phyloP scores from a whole-genome alignment of 2,329 filamentous ascomycete genomes.

The Chrysosphaeria jannelii region DNA sequence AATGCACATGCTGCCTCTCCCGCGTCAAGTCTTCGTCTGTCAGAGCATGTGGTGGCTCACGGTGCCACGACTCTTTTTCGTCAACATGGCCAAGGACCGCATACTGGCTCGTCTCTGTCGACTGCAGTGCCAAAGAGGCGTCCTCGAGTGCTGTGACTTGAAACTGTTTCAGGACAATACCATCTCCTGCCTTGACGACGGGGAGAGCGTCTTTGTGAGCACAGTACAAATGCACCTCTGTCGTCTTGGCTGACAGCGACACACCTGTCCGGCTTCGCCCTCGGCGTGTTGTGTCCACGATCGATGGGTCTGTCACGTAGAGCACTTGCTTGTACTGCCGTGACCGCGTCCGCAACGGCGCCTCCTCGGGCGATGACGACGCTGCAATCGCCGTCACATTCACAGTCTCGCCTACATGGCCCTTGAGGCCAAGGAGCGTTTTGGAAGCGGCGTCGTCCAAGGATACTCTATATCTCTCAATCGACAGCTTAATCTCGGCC shows the following conservation, averaged over 20 bases:
- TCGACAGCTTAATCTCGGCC: slow-evolving; percentile 13
- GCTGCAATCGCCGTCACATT: slow-evolving; percentile 25
- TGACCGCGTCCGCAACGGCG: slow-evolving; percentile 22
- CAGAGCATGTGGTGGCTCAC: too few species aligned
- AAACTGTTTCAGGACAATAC: slow-evolving; percentile 25
- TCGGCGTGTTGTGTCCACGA: slow-evolving; percentile 1
- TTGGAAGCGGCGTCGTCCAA: slow-evolving; percentile 24
- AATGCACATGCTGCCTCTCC: too few species aligned
- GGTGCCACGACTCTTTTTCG: too few species aligned
- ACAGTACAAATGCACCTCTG: slow-evolving; percentile 25
- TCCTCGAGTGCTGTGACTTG: slow-evolving; percentile 20
- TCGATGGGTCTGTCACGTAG: slow-evolving; percentile 1
- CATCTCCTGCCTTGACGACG: slow-evolving; percentile 21
- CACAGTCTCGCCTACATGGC: slow-evolving; percentile 15
- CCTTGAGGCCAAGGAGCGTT: slow-evolving; percentile 19
- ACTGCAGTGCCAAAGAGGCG: slow-evolving; percentile 23
- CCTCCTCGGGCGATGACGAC: slow-evolving; percentile 9
- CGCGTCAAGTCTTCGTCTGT: too few species aligned
- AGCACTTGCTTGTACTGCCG: slow-evolving; percentile 14
- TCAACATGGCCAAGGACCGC: too few species aligned
- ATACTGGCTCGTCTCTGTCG: slow-evolving; percentile 26
- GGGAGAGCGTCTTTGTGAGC: slow-evolving; percentile 26
- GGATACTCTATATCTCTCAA: slow-evolving; percentile 18
- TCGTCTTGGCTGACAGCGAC: slow-evolving; percentile 3
- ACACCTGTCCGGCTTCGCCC: neutral